phyloP scores from a whole-genome alignment of 805 yeast genomes.

The Wickerhamomyces sydowiorum region DNA sequence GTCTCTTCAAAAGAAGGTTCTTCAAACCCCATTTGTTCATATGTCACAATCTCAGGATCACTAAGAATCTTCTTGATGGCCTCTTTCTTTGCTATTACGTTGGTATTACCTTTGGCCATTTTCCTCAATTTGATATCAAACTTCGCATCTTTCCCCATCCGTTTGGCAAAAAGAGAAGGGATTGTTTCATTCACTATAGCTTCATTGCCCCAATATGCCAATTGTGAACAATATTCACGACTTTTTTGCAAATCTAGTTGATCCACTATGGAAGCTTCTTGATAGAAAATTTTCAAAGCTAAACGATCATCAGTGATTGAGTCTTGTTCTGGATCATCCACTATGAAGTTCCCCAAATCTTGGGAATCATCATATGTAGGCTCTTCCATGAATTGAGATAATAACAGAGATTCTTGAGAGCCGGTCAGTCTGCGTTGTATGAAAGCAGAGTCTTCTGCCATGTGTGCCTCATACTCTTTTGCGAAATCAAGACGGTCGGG shows the following conservation, averaged over 20 bases:
- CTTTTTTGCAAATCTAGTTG: not conserved
- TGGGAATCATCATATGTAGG: not conserved
- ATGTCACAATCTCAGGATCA: not conserved
- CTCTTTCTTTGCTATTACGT: not conserved
- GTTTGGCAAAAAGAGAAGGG: no score
- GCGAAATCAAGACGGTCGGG: not conserved
- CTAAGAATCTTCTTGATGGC: not conserved
- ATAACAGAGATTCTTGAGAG: no score
- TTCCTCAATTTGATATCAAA: not conserved
- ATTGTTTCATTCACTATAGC: not conserved
- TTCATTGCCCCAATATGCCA: not conserved
- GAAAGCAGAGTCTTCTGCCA: no score
- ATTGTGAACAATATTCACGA: not conserved
- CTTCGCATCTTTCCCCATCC: not conserved
- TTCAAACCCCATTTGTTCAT: not conserved
- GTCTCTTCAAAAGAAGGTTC: not conserved
- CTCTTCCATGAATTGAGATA: no score
- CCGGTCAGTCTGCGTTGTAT: no score
- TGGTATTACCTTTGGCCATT: not conserved
- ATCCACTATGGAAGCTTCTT: conserved; percentile 5
- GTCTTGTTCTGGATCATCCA: conserved; percentile 5
- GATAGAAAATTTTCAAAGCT: conserved; percentile 8
- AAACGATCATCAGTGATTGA: conserved; percentile 6
- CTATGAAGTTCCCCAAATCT: conserved; percentile 2
- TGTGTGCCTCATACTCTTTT: not conserved